Percentiles rank a stretch among this genome's conserved stretches.
Conservation (phyloP, 2,329 filamentous ascomycete species). For the Geosmithia flava region DNA sequence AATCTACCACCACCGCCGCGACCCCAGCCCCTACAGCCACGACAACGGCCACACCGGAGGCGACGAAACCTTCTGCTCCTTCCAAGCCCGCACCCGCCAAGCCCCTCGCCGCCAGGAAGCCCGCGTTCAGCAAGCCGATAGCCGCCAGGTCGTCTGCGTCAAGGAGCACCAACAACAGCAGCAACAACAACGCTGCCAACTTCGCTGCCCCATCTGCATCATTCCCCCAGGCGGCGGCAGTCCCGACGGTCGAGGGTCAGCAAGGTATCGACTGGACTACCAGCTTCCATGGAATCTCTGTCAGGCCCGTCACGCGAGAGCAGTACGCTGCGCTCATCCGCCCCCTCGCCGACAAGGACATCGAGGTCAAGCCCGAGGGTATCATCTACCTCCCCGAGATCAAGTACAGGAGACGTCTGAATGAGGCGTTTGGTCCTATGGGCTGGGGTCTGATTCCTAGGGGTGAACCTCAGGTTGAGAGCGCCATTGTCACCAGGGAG, state of each 20-base stretch:
- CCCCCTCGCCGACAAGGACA: conserved; percentile 57
- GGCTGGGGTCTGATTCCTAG: conserved; percentile 90
- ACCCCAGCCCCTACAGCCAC: conserved; percentile 1
- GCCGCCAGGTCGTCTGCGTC: no score
- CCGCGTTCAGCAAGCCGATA: neutral
- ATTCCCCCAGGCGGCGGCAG: neutral
- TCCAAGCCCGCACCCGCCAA: neutral
- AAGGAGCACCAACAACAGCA: no score
- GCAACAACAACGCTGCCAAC: neutral
- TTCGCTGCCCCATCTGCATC: neutral
- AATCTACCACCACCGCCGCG: conserved; percentile 7
- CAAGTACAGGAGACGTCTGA: conserved; percentile 87
- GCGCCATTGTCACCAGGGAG: conserved; percentile 72
- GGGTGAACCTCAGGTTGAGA: conserved; percentile 75
- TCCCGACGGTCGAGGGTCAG: neutral
- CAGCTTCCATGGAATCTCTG: conserved; percentile 70
- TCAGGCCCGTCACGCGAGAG: conserved; percentile 57
- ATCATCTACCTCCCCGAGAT: conserved; percentile 96
- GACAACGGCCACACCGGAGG: neutral
- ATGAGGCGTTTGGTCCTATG: conserved; percentile 84
- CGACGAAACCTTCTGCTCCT: neutral
- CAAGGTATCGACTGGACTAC: conserved; percentile 48
- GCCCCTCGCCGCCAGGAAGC: neutral
- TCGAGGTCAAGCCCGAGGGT: conserved; percentile 96
- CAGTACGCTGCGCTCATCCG: conserved; percentile 55